Percentiles rank a stretch among this genome's conserved stretches.
phyloP scores from a whole-genome alignment of 306 rosid species.

The Vicia villosa region DNA sequence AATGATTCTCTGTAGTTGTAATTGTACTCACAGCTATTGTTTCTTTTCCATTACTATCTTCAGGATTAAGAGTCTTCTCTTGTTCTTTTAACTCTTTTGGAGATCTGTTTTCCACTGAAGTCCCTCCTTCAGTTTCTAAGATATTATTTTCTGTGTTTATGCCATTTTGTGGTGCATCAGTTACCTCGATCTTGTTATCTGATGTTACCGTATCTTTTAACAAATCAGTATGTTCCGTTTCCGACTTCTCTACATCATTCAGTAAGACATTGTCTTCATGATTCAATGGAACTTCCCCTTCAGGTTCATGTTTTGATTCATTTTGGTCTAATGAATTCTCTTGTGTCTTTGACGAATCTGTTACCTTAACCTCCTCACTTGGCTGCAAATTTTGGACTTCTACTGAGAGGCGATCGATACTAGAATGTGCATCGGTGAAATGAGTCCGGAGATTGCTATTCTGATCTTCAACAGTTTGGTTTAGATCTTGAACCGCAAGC shows the following conservation, averaged over 20 bases:
- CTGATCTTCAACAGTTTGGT: constrained; percentile 53
- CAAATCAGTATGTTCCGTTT: constrained; percentile 21
- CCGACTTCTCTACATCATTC: constrained; percentile 40
- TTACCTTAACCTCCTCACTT: constrained; percentile 48
- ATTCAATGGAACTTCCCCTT: constrained; percentile 37
- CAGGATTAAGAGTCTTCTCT: constrained; percentile 29
- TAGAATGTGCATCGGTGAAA: constrained; percentile 55
- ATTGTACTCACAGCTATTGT: constrained; percentile 24
- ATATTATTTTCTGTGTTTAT: constrained; percentile 16
- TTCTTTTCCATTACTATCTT: constrained; percentile 33
- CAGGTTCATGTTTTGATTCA: constrained; percentile 34
- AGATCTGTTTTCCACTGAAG: constrained; percentile 18
- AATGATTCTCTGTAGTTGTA: not conserved
- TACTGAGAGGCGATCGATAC: constrained; percentile 63
- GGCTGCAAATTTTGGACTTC: constrained; percentile 52
- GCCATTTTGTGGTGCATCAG: constrained; percentile 28
- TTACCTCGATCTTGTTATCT: constrained; percentile 45
- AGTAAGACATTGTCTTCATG: constrained; percentile 34
- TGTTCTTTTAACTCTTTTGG: constrained; percentile 33
- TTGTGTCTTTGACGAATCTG: constrained; percentile 31
- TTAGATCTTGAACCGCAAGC: constrained; percentile 55
- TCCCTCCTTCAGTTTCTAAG: constrained; percentile 15
- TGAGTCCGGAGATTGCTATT: constrained; percentile 60
- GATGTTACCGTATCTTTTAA: constrained; percentile 32
- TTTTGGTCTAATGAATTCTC: constrained; percentile 31